A percentile compares a stretch with the other conserved stretches of the same genome.
Evolutionary conservation across 208 protist genomes (phyloP).

Genomic region (Acanthamoeba castellanii): DNA sequence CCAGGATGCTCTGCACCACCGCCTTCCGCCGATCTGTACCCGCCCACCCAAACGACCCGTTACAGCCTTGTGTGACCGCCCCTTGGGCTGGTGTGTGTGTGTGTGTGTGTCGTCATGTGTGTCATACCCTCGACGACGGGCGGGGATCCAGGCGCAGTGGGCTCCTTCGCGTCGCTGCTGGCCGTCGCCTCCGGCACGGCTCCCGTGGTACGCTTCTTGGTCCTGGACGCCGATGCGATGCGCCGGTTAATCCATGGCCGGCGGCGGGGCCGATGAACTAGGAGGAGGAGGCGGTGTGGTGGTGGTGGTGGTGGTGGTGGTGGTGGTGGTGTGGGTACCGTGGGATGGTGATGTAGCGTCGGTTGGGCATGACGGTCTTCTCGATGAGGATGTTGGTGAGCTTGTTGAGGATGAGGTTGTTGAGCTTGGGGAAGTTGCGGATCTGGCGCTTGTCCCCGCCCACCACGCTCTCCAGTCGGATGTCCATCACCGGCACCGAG

Average conservation of each 20-base stretch:
- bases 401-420: constrained; percentile 44
- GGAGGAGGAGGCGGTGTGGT: too few relatives aligned
- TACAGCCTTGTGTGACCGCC: too few relatives aligned
- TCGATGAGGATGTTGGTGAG: constrained; percentile 66
- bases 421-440: constrained; percentile 56
- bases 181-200: too few relatives aligned
- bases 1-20: not conserved
- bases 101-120: too few relatives aligned
- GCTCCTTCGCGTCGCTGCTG: too few relatives aligned
- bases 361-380: constrained; percentile 58
- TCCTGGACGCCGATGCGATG: not conserved
- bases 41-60: not conserved
- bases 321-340: not conserved
- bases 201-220: not conserved
- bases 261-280: not conserved
- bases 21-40: not conserved
- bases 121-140: not conserved
- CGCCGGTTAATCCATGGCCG: too few relatives aligned
- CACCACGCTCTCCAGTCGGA: constrained; percentile 22
- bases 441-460: constrained; percentile 21
- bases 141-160: not conserved
- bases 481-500: constrained; percentile 47
- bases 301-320: too few relatives aligned
- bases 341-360: constrained; percentile 47
- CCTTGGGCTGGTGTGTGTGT: too few relatives aligned